These are phyloP conservation scores for Raphanus hybrid DNA, from an alignment of 441 rosid species.

Conservation along the genomic window DNA sequence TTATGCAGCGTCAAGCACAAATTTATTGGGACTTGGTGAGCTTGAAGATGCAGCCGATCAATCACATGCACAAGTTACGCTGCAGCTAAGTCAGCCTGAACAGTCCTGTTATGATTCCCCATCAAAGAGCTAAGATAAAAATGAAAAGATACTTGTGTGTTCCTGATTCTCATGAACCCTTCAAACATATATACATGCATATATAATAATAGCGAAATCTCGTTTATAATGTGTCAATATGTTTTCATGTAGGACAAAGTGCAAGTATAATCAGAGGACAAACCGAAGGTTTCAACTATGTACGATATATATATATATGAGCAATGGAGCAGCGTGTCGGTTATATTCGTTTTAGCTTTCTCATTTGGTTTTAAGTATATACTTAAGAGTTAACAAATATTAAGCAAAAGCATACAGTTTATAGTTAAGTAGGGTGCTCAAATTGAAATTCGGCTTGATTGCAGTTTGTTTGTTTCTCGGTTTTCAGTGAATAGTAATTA, in stretches of 20 bases:
- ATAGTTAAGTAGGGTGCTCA: neutral
- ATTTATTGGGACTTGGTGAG: slow-evolving; percentile 42
- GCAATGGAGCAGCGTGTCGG: neutral
- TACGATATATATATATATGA: neutral
- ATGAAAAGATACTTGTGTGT: slow-evolving; percentile 19
- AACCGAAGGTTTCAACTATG: neutral
- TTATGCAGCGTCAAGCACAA: slow-evolving; percentile 49
- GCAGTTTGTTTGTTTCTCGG: slow-evolving; percentile 1
- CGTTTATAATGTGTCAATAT: neutral
- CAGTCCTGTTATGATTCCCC: slow-evolving; percentile 43
- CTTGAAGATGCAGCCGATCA: slow-evolving; percentile 47
- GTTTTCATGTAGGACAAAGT: neutral
- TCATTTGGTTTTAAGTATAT: slow-evolving; percentile 18
- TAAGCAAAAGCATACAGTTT: neutral
- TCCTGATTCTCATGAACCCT: slow-evolving; percentile 12
- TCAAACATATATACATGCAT: neutral
- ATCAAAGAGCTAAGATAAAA: slow-evolving; percentile 28
- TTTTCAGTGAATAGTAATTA: neutral
- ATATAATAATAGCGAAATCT: neutral
- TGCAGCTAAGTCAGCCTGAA: slow-evolving; percentile 81
- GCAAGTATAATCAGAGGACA: slow-evolving; percentile 10
- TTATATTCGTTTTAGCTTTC: slow-evolving; percentile 11
- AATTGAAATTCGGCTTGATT: neutral
- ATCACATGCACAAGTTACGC: slow-evolving; percentile 53
- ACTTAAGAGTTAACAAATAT: neutral